Conservation (phyloP, 768 basidiomycete species). For the Phanerodontia chrysosporium region DNA sequence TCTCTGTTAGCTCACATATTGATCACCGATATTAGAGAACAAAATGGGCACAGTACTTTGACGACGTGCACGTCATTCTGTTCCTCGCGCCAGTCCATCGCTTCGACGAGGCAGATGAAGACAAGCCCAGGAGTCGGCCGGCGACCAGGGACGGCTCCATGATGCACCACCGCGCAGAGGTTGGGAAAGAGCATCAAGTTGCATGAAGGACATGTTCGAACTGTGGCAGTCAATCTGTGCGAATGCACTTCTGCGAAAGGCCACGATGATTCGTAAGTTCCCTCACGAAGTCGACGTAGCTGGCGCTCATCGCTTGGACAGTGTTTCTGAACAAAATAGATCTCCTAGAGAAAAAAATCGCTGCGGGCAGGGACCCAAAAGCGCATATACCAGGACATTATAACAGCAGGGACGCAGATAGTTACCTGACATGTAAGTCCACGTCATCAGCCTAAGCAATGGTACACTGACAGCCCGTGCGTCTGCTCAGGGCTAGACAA, state of each 20-base stretch:
- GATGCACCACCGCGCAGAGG: neutral
- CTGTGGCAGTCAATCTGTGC: conserved; percentile 74
- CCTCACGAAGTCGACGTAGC: neutral
- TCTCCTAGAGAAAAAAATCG: conserved; percentile 46
- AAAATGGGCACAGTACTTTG: conserved; percentile 80
- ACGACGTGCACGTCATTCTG: conserved; percentile 80
- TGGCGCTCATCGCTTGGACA: neutral
- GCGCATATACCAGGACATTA: neutral
- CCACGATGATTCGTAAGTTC: conserved; percentile 37
- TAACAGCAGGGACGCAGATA: neutral
- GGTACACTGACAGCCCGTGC: neutral
- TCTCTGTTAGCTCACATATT: neutral
- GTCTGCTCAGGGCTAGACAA: neutral
- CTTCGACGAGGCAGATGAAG: conserved; percentile 54
- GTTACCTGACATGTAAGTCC: neutral
- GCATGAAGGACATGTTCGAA: conserved; percentile 71
- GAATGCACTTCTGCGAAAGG: conserved; percentile 57
- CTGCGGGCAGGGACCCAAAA: neutral
- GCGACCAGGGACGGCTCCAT: conserved; percentile 60
- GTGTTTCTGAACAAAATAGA: conserved; percentile 54
- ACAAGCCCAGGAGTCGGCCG: conserved; percentile 38
- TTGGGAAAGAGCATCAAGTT: neutral
- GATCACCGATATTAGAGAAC: conserved; percentile 40
- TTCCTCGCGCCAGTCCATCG: conserved; percentile 79
- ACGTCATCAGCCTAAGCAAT: neutral